Evolutionary conservation across 164 flowering plant genomes (phyloP).

Genomic region (Litsea cubeba): DNA sequence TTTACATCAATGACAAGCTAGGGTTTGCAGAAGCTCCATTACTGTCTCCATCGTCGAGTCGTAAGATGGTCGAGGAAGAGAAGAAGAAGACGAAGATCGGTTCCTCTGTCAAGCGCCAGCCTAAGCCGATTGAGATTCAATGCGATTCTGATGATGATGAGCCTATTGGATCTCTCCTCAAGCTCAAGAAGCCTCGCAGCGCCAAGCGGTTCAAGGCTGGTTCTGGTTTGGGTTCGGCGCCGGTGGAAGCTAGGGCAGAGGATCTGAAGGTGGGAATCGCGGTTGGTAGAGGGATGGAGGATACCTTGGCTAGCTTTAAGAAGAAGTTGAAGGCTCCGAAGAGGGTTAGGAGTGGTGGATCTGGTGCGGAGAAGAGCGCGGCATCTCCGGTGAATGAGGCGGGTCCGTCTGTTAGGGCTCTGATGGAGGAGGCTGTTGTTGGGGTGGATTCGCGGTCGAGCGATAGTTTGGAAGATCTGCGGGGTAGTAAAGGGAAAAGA

Average conservation of each 20-base stretch:
- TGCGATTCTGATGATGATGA: constrained; percentile 16
- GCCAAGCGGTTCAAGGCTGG: constrained; percentile 8
- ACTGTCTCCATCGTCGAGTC: not conserved
- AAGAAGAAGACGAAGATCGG: constrained; percentile 5
- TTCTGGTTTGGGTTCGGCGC: not conserved
- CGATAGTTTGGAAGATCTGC: constrained; percentile 17
- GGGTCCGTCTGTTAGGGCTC: constrained; percentile 33
- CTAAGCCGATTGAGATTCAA: constrained; percentile 4
- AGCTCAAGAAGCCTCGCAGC: constrained; percentile 11
- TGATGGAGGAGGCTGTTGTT: constrained; percentile 25
- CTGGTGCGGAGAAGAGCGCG: not conserved
- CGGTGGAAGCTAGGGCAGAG: constrained; percentile 5
- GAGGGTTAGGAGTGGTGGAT: constrained; percentile 3
- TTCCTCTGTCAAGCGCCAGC: constrained; percentile 6
- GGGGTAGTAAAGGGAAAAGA: constrained; percentile 55
- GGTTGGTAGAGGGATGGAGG: constrained; percentile 12
- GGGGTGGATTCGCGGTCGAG: constrained; percentile 17
- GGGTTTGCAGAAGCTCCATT: not conserved
- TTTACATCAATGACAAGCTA: not conserved
- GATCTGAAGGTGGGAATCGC: not conserved
- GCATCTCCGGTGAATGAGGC: constrained; percentile 48
- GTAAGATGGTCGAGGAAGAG: constrained; percentile 9
- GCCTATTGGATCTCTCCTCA: constrained; percentile 18
- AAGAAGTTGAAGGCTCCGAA: constrained; percentile 22
- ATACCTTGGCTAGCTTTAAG: constrained; percentile 15